A percentile compares a stretch with the other conserved stretches of the same genome.
These are phyloP conservation scores for Calonectria pseudoreteaudii DNA, from an alignment of 2,329 filamentous ascomycete genomes.

Conservation along the genomic window DNA sequence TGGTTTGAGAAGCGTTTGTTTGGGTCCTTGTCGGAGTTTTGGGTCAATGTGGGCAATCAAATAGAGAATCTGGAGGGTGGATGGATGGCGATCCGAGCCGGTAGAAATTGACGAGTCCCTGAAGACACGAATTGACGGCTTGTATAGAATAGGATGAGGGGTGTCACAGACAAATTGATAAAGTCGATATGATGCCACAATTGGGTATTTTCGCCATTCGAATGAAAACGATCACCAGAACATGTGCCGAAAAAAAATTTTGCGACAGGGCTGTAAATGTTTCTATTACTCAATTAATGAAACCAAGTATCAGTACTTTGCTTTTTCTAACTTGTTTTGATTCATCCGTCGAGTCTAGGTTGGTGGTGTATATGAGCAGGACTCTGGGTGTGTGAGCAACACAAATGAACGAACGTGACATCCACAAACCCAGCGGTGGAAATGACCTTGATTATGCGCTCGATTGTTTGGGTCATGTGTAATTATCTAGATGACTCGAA, in stretches of 20 bases:
- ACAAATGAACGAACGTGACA: background rate
- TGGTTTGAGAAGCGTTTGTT: constrained; percentile 32
- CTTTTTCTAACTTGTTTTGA: background rate
- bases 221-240: background rate
- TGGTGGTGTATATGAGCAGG: background rate
- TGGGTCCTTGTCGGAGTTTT: constrained; percentile 40
- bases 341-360: background rate
- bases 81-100: constrained; percentile 10
- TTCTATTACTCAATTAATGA: background rate
- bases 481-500: background rate
- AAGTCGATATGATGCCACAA: constrained; percentile 9
- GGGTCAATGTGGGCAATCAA: constrained; percentile 26
- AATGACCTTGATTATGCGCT: background rate
- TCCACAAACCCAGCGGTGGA: background rate
- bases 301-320: constrained; percentile 1
- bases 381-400: background rate
- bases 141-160: constrained; percentile 35
- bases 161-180: constrained; percentile 33
- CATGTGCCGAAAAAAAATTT: background rate
- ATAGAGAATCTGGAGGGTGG: constrained; percentile 20
- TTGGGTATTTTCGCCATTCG: background rate
- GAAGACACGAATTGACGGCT: constrained; percentile 4
- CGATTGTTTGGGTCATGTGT: background rate
- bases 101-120: constrained; percentile 17
- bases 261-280: background rate